A percentile compares a stretch with the other conserved stretches of the same genome.
These are phyloP conservation scores for Magnaporthales sp. DNA, from an alignment of 2,329 filamentous ascomycete genomes.

Conservation along the genomic window DNA sequence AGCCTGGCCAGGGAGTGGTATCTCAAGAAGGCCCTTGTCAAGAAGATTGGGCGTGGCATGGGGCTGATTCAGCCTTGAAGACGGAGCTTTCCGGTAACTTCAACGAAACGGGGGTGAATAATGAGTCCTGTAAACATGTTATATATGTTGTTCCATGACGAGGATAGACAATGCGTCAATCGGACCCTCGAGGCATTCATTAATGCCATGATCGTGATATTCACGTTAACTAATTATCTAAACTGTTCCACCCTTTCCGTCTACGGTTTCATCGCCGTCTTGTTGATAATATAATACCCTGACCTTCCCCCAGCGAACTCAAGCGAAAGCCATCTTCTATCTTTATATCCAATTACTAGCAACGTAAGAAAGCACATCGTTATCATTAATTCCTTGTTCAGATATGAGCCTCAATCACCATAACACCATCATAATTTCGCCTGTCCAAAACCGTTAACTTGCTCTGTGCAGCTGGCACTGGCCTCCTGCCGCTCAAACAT, in stretches of 20 bases:
- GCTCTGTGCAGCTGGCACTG: background rate
- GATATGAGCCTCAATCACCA: background rate
- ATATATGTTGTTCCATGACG: background rate
- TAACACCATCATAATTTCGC: background rate
- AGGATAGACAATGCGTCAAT: background rate
- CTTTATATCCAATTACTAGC: background rate
- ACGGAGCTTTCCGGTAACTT: background rate
- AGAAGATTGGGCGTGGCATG: constrained; percentile 71
- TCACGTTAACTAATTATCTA: background rate
- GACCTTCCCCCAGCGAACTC: background rate
- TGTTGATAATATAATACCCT: background rate
- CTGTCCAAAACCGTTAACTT: background rate
- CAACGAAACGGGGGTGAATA: background rate
- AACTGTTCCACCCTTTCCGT: background rate
- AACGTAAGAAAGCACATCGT: background rate
- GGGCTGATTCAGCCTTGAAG: constrained; percentile 36
- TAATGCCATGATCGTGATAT: background rate
- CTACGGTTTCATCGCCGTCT: background rate
- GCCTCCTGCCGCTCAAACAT: constrained; percentile 7
- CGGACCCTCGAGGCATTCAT: background rate
- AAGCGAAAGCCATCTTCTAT: background rate
- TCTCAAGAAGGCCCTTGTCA: constrained; percentile 70
- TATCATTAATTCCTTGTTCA: background rate
- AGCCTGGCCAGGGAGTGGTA: constrained; percentile 72
- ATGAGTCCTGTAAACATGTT: background rate